Conservation (phyloP, 306 rosid genomes). For the Phaseolus lunatus region DNA sequence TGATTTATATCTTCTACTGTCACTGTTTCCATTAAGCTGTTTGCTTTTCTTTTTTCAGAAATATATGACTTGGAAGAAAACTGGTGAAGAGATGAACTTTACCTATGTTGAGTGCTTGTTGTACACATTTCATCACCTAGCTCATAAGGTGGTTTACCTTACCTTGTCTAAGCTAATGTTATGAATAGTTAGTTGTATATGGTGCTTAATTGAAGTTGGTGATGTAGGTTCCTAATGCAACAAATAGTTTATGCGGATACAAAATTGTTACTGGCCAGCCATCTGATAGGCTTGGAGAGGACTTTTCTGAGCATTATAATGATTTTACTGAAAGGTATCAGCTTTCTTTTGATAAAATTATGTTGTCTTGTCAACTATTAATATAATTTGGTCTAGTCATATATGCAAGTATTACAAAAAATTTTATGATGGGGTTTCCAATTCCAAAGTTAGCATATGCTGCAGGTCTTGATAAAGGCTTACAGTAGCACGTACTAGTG, state of each 20-base stretch:
- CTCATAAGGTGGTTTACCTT: conserved; percentile 75
- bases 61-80: conserved; percentile 87
- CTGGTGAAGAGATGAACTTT: conserved; percentile 93
- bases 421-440: not conserved
- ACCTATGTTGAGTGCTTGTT: conserved; percentile 94
- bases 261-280: conserved; percentile 98
- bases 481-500: not conserved
- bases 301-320: conserved; percentile 77
- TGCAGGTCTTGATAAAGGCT: conserved; percentile 11
- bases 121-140: conserved; percentile 94
- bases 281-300: conserved; percentile 98
- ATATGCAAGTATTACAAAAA: conserved; percentile 16
- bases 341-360: conserved; percentile 21
- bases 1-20: conserved; percentile 5
- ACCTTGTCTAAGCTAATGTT: conserved; percentile 28
- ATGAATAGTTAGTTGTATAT: conserved; percentile 19
- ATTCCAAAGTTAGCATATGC: not conserved
- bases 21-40: conserved; percentile 23
- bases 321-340: conserved; percentile 88
- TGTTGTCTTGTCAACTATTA: not conserved
- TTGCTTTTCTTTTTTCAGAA: conserved; percentile 61
- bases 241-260: conserved; percentile 96
- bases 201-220: conserved; percentile 33
- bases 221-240: conserved; percentile 95
- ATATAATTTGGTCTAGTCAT: conserved; percentile 21